phyloP scores from a whole-genome alignment of 495 filamentous ascomycete species.

The Neurospora sp. region DNA sequence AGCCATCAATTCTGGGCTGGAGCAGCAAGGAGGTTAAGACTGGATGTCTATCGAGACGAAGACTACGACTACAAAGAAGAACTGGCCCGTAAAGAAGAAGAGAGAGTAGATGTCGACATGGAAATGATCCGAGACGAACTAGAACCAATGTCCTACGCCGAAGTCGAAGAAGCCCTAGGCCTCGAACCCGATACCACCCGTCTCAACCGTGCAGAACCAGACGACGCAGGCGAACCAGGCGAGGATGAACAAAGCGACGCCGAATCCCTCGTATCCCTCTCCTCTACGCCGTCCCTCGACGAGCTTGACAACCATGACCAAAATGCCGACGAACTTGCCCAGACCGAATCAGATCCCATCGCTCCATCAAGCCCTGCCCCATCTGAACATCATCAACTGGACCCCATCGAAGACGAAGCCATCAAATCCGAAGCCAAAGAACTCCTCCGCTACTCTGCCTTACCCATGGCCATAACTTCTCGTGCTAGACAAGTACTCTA shows the following conservation, averaged over 20 bases:
- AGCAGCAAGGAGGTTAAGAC: conserved; percentile 46
- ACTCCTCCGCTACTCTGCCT: conserved; percentile 18
- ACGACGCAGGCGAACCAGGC: conserved; percentile 14
- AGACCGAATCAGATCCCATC: background rate
- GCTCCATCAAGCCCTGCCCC: conserved; percentile 5
- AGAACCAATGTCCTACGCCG: conserved; percentile 36
- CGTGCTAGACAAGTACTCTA: conserved; percentile 9
- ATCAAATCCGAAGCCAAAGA: conserved; percentile 17
- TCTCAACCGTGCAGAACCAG: background rate
- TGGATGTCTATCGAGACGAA: conserved; percentile 43
- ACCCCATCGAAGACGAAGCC: conserved; percentile 11
- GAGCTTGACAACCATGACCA: background rate
- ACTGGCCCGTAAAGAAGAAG: background rate
- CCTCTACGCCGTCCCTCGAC: background rate
- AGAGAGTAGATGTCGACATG: conserved; percentile 11
- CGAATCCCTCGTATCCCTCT: background rate
- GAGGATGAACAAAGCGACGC: background rate
- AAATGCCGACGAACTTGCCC: background rate
- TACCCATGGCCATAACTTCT: conserved; percentile 9
- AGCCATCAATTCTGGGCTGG: conserved; percentile 47
- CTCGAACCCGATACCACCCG: background rate
- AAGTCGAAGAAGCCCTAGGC: conserved; percentile 39
- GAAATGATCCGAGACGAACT: conserved; percentile 12
- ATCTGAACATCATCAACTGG: conserved; percentile 15
- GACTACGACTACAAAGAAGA: conserved; percentile 14